These are phyloP conservation scores for Bassia scoparia DNA, from an alignment of 148 eudicot species.

Conservation along the genomic window DNA sequence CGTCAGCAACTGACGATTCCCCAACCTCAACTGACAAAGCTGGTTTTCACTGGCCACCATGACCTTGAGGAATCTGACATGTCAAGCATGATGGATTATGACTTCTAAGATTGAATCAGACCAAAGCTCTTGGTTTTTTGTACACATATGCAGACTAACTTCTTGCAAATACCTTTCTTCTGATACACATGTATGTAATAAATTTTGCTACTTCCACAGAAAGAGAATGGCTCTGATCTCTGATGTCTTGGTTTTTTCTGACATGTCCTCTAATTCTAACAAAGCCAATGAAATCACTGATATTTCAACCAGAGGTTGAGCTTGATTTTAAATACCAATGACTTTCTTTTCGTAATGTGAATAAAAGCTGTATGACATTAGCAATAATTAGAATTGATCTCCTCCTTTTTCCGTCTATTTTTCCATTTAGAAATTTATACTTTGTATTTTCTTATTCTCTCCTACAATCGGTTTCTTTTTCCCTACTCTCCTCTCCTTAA, in stretches of 20 bases:
- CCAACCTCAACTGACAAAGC: constrained; percentile 8
- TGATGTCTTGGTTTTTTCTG: neutral
- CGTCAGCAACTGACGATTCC: constrained; percentile 25
- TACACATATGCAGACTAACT: constrained; percentile 14
- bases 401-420: no score
- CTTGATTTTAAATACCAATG: neutral
- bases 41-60: constrained; percentile 14
- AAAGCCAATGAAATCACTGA: neutral
- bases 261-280: neutral
- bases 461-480: no score
- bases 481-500: no score
- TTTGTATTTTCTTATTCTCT: no score
- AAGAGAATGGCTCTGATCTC: neutral
- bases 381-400: no score
- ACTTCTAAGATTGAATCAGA: no score
- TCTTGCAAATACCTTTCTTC: constrained; percentile 18
- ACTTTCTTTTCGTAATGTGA: no score
- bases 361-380: no score
- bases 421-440: no score
- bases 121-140: neutral
- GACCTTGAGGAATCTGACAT: constrained; percentile 24
- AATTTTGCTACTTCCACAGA: neutral
- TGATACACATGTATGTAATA: neutral
- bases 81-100: constrained; percentile 18
- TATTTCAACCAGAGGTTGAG: neutral